phyloP scores from a whole-genome alignment of 352 stramenopile genomes.

The Aphanomyces astaci region DNA sequence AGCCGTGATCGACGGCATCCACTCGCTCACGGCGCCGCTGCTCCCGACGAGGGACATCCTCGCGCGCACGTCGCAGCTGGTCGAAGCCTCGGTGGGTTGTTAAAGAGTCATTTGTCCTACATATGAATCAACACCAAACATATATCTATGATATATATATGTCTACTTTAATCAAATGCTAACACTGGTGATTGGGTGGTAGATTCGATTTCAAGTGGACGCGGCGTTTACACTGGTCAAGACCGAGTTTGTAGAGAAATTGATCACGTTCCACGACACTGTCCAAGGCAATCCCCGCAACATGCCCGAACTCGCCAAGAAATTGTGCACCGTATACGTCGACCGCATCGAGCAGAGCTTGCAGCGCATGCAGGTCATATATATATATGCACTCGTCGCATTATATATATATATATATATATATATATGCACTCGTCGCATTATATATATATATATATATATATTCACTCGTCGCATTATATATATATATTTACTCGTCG shows the following conservation, averaged over 20 bases:
- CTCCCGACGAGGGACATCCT: slow-evolving; percentile 50
- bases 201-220: slow-evolving; percentile 74
- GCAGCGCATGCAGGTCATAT: slow-evolving; percentile 63
- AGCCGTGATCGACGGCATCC: slow-evolving; percentile 39
- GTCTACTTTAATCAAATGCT: no score
- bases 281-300: slow-evolving; percentile 26
- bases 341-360: slow-evolving; percentile 76
- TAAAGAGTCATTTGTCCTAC: no score
- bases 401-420: no score
- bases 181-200: no score
- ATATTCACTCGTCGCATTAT: no score
- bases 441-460: no score
- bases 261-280: slow-evolving; percentile 28
- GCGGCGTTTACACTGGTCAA: slow-evolving; percentile 56
- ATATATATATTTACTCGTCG: no score
- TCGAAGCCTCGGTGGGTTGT: slow-evolving; percentile 14
- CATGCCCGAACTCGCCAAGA: slow-evolving; percentile 47
- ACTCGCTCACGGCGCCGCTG: neutral
- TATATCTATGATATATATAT: no score
- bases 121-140: slow-evolving; percentile 30
- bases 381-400: no score
- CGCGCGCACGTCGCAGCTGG: slow-evolving; percentile 44
- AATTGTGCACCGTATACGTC: slow-evolving; percentile 45
- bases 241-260: slow-evolving; percentile 45
- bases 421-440: no score